Conservation (phyloP, 2,329 filamentous ascomycete genomes). For the Allantophomopsis cytisporea region DNA sequence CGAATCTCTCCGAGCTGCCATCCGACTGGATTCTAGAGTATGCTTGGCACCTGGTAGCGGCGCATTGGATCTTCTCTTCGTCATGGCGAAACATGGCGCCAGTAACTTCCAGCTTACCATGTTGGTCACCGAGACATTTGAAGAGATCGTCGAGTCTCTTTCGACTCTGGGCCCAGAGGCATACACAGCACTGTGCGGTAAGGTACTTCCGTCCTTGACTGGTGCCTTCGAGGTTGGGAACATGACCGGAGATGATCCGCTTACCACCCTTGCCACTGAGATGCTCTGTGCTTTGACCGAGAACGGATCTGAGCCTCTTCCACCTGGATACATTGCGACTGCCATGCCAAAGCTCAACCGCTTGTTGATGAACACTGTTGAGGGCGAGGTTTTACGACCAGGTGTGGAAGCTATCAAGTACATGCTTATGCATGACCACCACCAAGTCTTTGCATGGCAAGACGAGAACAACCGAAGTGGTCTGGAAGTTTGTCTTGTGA, state of each 20-base stretch:
- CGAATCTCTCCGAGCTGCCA: constrained; percentile 72
- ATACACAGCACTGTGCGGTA: constrained; percentile 69
- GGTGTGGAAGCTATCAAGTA: constrained; percentile 79
- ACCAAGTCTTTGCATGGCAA: constrained; percentile 79
- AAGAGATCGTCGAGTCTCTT: constrained; percentile 65
- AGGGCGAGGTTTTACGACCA: constrained; percentile 78
- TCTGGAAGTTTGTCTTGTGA: constrained; percentile 76
- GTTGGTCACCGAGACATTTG: constrained; percentile 80
- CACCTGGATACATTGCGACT: constrained; percentile 70
- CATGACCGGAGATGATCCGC: constrained; percentile 69
- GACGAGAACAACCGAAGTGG: constrained; percentile 71
- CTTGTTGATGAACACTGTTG: constrained; percentile 69
- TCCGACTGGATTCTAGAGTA: constrained; percentile 64
- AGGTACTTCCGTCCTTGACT: constrained; percentile 76
- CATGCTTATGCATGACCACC: constrained; percentile 78
- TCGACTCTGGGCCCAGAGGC: constrained; percentile 48
- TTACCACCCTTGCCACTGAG: constrained; percentile 80
- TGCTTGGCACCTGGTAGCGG: constrained; percentile 59
- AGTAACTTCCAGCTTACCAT: constrained; percentile 84
- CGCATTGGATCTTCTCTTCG: constrained; percentile 74
- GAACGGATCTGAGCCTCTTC: constrained; percentile 73
- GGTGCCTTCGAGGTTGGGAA: constrained; percentile 82
- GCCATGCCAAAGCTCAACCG: constrained; percentile 79
- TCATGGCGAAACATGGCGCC: constrained; percentile 76
- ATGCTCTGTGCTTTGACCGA: constrained; percentile 70